Base-by-base conservation (phyloP, 345 rosid genomes). In the Populus pruinosa region DNA sequence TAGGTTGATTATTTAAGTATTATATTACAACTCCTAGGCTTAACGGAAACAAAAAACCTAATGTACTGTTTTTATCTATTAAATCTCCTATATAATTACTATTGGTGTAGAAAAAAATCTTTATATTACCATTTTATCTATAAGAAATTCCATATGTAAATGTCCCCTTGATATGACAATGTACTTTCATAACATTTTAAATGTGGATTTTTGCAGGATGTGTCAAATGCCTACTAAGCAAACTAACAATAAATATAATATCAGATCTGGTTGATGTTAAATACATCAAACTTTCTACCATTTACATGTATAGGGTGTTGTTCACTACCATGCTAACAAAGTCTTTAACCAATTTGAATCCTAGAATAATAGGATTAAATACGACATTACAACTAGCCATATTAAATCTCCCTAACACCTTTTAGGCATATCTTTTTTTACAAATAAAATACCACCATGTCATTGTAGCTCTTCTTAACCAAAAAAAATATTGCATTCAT, bases 251-350 rank as follows among this genome's bases (percentile, higher is more conserved):
- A 50, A 50, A 18, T 8, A 50, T 50, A 50, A 18, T 50, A 14
- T 50, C 67, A 0, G 5, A 18, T 3, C 5, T 62, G 29, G 7
- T 62, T 20, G n/a, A 18, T 14, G 18, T 62, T 9, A 62, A 29
- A 1, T 25, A 62, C 35, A 62, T 62, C 29, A 62, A 5, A 25
- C 0, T 50, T 0, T 6, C n/a, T 50, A 50, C n/a, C n/a, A 18
- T 50, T 18, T 50, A 2, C n/a, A 50, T 50, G 8, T 50, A 50
- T 2, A 16, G 1, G 4, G 56, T 50, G 21, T 1, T 50, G n/a
- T 50, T 5, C 8, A 50, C 16, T 50, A 0, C 2, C n/a, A 50
- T 18, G 0, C 56, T n/a, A 5, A 0, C 18, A 0, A 0, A 50
- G 6, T 50, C 0, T 5, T 5, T 5, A 3, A 0, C 2, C 31